Evolutionary conservation across 176 grass and related monocot species (phyloP), one percentile per base, ranked within the genome.

Genomic region (Guadua angustifolia): DNA sequence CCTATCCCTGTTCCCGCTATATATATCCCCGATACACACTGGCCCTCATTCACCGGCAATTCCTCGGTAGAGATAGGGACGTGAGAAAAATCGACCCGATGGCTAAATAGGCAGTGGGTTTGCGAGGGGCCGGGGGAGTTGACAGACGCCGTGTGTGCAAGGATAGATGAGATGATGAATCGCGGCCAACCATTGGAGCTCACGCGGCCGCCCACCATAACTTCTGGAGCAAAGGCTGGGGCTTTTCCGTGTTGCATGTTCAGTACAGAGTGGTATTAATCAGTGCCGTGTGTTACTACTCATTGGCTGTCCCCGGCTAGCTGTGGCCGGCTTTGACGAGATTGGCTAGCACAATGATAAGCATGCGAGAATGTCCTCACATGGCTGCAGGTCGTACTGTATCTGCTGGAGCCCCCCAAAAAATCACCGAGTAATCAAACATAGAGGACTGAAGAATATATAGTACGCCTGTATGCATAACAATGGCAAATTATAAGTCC

Each of bases 201-300:
- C 75, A 76, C 45, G 70, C 81, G 65, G 56, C 79, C 60, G 77
- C 78, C 66, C 70, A 76, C 89, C 89, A 24, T 92, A 82, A 92
- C 80, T 85, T 92, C 3, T 73, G 92, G 84, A 94, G 77, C 75
- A 67, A 92, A 94, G 89, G 39, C 89, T 84, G 92, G 86, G 15
- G 46, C 44, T 80, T 59, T 14, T 75, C 58, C 77, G 32, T 16
- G 66, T 57, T 74, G 85, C 80, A 61, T 81, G 73, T 56, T 72
- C 71, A 19, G 15, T 45, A 21, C 1, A 15, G n/a, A 55, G 2
- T 11, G 12, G 22, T 51, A 59, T 36, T 53, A 45, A 17, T 46
- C 55, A 21, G 36, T 83, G 73, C 66, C n/a, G 59, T 83, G 84
- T 83, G 67, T 47, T 73, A 7, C 66, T 5, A 60, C 74, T 87